Evolutionary conservation across 1,284 basidiomycete species (phyloP), one percentile per base, ranked within the genome.

Genomic region (Porodaedalea pini): DNA sequence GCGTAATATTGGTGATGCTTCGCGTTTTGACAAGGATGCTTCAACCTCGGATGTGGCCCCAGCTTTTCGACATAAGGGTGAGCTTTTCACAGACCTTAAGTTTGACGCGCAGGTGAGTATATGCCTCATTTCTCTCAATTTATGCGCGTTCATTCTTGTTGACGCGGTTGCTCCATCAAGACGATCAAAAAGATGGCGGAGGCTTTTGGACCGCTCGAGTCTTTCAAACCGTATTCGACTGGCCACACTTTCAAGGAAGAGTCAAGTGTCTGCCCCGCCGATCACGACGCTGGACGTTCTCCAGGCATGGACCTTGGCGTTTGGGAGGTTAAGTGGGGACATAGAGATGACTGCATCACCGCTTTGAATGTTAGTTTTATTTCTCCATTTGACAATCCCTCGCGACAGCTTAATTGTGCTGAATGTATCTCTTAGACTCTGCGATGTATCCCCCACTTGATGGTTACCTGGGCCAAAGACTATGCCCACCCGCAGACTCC

Each of bases 251-350:
- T n/a, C 5, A 51, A 25, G 36, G 49, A 43, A 21, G 55, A 54
- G 15, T n/a, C 54, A 25, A 32, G 11, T 34, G 8, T 60, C 2
- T 76, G 76, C 62, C 78, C 80, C 3, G 61, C 64, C 51, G 84
- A 80, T 4, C 86, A 88, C 63, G 71, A 83, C 64, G 74, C 72
- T 2, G 75, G 76, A 23, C 82, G 84, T 41, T 75, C 74, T 29
- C 51, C 74, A 5, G 62, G 64, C 13, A 89, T 88, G 88, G 79
- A 84, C 51, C 61, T 64, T 0, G 69, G 74, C 6, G 82, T 84
- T 58, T 90, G 85, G 82, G 85, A 87, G 66, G 75, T 88, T 32
- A 91, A 90, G 66, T 91, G 86, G 85, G 73, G 75, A 29, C 80
- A 87, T 68, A 77, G 88, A 40, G 84, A 89, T 58, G 83, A 90